phyloP scores from a whole-genome alignment of 1,284 basidiomycete species.

The Austropuccinia psidii region DNA sequence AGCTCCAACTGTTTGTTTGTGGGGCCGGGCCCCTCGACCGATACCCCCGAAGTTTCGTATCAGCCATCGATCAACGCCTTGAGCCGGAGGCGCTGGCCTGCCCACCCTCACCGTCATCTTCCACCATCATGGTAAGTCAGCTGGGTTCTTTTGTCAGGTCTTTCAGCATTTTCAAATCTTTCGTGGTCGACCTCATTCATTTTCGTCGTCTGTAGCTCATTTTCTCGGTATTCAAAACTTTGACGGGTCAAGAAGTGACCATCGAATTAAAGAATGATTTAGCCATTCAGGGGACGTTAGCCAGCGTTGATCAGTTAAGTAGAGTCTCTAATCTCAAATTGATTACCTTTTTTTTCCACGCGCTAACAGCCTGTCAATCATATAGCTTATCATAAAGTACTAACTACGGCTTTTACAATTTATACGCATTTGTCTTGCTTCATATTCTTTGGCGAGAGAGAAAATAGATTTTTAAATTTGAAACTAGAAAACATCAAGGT shows the following conservation, averaged over 20 bases:
- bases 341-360: not conserved
- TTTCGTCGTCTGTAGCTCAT: conserved; percentile 83
- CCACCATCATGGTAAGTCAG: too few relatives aligned
- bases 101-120: too few relatives aligned
- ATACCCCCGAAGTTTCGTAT: too few relatives aligned
- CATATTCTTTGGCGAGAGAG: too few relatives aligned
- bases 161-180: too few relatives aligned
- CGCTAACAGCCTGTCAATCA: not conserved
- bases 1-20: too few relatives aligned
- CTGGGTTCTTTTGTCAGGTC: too few relatives aligned
- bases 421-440: too few relatives aligned
- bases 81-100: too few relatives aligned
- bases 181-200: too few relatives aligned
- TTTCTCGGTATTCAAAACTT: conserved; percentile 97
- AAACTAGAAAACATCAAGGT: conserved; percentile 90
- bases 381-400: not conserved
- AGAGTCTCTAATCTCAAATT: not conserved
- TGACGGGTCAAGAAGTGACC: conserved; percentile 87
- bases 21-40: too few relatives aligned
- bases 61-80: too few relatives aligned
- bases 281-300: conserved; percentile 88
- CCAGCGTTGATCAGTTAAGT: conserved; percentile 93
- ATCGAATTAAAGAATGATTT: conserved; percentile 99
- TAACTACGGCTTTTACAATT: not conserved
- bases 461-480: conserved; percentile 93